These are phyloP conservation scores for Scenedesmus sp. DNA, from an alignment of 163 green algal genomes.

Conservation along the genomic window DNA sequence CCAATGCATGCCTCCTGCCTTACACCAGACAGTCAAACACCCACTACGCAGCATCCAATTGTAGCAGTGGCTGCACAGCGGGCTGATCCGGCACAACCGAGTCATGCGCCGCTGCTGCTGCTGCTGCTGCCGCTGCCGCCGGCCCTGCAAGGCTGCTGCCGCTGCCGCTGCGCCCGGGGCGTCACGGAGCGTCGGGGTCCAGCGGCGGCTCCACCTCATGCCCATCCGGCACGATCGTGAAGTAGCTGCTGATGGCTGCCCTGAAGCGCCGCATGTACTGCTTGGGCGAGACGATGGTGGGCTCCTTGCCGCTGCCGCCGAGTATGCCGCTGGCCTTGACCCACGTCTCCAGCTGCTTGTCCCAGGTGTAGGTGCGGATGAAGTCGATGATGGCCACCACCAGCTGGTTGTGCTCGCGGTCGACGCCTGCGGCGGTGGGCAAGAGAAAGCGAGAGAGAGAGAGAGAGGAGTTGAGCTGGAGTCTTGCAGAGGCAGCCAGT, in stretches of 20 bases:
- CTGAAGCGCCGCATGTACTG: conserved; percentile 90
- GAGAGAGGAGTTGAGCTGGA: no score
- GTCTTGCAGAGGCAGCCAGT: no score
- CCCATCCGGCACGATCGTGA: conserved; percentile 76
- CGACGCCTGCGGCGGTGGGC: conserved; percentile 55
- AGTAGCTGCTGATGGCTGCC: conserved; percentile 82
- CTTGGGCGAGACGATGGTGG: conserved; percentile 95
- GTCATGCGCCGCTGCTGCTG: conserved; percentile 70
- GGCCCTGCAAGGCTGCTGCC: background rate
- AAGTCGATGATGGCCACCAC: conserved; percentile 98
- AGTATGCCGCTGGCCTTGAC: conserved; percentile 94
- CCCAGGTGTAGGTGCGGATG: conserved; percentile 96
- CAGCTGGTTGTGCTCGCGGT: conserved; percentile 73
- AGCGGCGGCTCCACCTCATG: conserved; percentile 63
- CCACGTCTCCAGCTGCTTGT: conserved; percentile 98
- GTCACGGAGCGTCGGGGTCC: conserved; percentile 60
- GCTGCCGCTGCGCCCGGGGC: background rate
- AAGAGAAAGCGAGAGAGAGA: no score
- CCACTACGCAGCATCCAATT: conserved; percentile 59
- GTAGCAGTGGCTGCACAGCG: conserved; percentile 60
- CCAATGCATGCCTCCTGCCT: no score
- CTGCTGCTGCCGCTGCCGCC: background rate
- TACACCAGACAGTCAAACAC: no score
- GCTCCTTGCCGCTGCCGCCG: conserved; percentile 83
- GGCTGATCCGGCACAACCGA: conserved; percentile 69